Evolutionary conservation across 1,284 basidiomycete species (phyloP).

Genomic region (Cutaneotrichosporon sp.): DNA sequence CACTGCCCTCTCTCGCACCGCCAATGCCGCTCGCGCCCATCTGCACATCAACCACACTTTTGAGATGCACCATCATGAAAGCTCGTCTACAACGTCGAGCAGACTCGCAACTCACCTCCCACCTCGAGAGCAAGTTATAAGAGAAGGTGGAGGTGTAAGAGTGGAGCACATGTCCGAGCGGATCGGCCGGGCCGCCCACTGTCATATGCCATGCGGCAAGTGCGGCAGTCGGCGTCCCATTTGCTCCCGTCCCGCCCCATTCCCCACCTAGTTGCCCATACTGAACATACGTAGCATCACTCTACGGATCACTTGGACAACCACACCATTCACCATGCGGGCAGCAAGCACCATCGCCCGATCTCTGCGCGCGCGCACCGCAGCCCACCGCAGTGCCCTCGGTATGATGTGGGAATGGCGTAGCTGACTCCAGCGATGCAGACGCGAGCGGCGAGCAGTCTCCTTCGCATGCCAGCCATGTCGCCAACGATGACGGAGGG

Average conservation of each 20-base stretch:
- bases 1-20: not conserved
- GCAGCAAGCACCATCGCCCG: constrained; percentile 9
- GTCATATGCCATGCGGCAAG: constrained; percentile 5
- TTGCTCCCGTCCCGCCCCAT: constrained; percentile 11
- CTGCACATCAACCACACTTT: not conserved
- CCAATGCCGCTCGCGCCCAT: not conserved
- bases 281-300: not conserved
- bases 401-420: not conserved
- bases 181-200: constrained; percentile 3
- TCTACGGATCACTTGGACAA: not conserved
- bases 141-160: not conserved
- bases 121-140: not conserved
- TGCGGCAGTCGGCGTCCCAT: constrained; percentile 7
- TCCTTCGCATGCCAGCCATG: constrained; percentile 90
- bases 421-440: constrained; percentile 5
- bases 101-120: not conserved
- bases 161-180: not conserved
- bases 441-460: constrained; percentile 57
- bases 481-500: constrained; percentile 99
- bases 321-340: constrained; percentile 4
- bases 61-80: not conserved
- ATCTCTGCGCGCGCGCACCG: constrained; percentile 8
- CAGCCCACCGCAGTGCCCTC: not conserved
- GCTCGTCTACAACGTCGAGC: not conserved
- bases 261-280: not conserved